Base-by-base conservation (phyloP, 2,329 filamentous ascomycete species). In the Fusarium pseudonygamai region DNA sequence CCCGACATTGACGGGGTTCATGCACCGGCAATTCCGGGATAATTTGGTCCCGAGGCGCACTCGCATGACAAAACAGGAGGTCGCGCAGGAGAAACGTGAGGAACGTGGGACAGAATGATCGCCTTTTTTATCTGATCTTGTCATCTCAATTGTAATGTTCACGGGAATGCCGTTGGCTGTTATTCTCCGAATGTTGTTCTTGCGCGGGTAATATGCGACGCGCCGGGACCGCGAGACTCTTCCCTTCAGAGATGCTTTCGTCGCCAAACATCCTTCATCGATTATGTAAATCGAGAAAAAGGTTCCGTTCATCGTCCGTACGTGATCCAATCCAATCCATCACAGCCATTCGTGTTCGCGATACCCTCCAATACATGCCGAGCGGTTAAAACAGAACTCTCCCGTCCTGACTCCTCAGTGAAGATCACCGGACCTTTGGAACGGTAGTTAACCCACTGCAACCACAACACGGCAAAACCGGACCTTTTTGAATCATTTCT, bases 231-330 rank as follows among this genome's bases (percentile, higher is more conserved):
- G 11, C 5, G 11, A 50, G 22, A 24, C 30, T n/a, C 30, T 34
- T 34, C 18, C 4, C 18, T 3, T 9, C 3, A 7, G 32, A n/a
- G 2, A 52, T 12, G 0, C 1, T 34, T 52, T 6, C 30, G 3
- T 34, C 7, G 12, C 6, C 43, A 46, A 10, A 26, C 16, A 18
- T 45, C 24, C 12, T 10, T 26, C 6, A 6, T 16, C 40, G 1
- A 45, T 8, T 45, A 5, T 26, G 24, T 10, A 13, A 26, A 11
- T 37, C 14, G 32, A 32, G 32, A 7, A 14, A 32, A 7, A 28
- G 5, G 13, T 28, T 7, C 6, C 6, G 13, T 15, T 22, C 20
- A 22, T 22, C 45, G 6, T 7, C 24, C 14, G 50, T 55, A 55
- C 14, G 6, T 28, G 24, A 28, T 18, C 24, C 50, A 55, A 28